A percentile compares a stretch with the other conserved stretches of the same genome.
Evolutionary conservation across 2,329 filamentous ascomycete genomes (phyloP).

Genomic region (Penicillium sp.): DNA sequence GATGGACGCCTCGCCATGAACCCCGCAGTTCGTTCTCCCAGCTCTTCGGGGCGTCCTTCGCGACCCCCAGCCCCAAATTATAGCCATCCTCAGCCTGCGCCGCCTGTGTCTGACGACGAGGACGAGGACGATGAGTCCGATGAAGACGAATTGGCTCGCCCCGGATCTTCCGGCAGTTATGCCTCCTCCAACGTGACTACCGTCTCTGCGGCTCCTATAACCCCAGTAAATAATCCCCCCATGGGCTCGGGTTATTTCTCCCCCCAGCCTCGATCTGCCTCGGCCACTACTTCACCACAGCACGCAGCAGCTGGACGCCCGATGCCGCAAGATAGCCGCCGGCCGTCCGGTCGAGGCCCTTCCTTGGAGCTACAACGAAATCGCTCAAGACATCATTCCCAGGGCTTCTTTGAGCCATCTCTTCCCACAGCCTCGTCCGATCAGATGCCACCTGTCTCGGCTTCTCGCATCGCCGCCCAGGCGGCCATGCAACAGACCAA

Average conservation of each 20-base stretch:
- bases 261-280: constrained; percentile 26
- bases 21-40: constrained; percentile 10
- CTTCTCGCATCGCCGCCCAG: constrained; percentile 61
- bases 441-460: constrained; percentile 46
- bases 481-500: constrained; percentile 55
- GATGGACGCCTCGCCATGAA: constrained; percentile 20
- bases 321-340: constrained; percentile 39
- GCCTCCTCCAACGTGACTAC: constrained; percentile 45
- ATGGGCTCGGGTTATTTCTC: constrained; percentile 20
- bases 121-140: constrained; percentile 26
- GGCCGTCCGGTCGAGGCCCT: constrained; percentile 35
- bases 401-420: constrained; percentile 63
- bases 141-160: constrained; percentile 33
- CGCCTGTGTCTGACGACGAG: constrained; percentile 11
- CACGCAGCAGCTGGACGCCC: constrained; percentile 23
- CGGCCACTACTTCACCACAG: constrained; percentile 28
- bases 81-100: constrained; percentile 13
- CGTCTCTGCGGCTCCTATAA: constrained; percentile 39
- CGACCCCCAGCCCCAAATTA: constrained; percentile 17
- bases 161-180: constrained; percentile 44
- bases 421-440: constrained; percentile 51
- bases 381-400: constrained; percentile 51
- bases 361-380: constrained; percentile 38
- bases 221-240: constrained; percentile 29
- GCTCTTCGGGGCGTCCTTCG: constrained; percentile 16